Percentiles rank a stretch among this genome's conserved stretches.
Evolutionary conservation across 148 eudicot genomes (phyloP).

Genomic region (Rhododendron ovatum): DNA sequence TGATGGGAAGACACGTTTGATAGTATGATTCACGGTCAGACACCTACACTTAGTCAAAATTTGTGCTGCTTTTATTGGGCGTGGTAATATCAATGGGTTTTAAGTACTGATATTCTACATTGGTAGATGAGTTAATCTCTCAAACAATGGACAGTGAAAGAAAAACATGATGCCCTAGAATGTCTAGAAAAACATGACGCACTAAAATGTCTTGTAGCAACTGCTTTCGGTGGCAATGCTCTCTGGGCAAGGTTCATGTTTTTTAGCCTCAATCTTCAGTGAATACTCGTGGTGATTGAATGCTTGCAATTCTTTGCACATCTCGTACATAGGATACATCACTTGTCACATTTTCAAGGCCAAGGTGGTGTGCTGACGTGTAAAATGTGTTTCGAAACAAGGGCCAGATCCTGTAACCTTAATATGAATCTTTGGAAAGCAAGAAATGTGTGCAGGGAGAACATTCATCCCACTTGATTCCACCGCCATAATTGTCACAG

Average conservation of each 20-base stretch:
- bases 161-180: background rate
- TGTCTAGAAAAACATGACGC: background rate
- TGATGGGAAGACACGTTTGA: background rate
- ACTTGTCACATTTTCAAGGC: background rate
- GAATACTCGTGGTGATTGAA: background rate
- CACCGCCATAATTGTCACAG: background rate
- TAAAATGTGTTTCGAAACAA: background rate
- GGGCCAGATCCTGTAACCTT: background rate
- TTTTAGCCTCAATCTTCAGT: background rate
- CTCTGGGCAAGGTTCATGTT: background rate
- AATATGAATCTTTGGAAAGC: background rate
- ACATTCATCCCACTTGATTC: conserved; percentile 1
- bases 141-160: background rate
- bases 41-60: background rate
- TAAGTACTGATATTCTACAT: background rate
- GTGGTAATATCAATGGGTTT: background rate
- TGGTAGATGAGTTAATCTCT: background rate
- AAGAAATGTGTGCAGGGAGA: background rate
- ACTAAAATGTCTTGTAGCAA: background rate
- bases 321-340: background rate
- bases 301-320: background rate
- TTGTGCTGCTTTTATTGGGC: background rate
- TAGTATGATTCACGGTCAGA: background rate
- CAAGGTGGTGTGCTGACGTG: background rate
- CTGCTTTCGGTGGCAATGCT: background rate